Evolutionary conservation across 1,284 basidiomycete genomes (phyloP).

Genomic region (Rhodotorula sp.): DNA sequence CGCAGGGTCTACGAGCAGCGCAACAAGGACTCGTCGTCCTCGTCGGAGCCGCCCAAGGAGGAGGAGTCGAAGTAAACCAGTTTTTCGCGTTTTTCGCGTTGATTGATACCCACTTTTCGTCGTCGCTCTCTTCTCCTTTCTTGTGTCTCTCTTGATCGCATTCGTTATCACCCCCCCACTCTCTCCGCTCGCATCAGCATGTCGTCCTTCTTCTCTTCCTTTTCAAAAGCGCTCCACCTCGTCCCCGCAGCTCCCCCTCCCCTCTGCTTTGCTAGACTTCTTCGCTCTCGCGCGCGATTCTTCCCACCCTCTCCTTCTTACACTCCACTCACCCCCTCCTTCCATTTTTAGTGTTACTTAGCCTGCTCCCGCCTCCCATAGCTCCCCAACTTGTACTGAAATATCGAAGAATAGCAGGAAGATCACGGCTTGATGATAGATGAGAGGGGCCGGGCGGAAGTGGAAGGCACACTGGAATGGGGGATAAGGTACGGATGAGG

Average conservation of each 20-base stretch:
- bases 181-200: not conserved
- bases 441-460: not conserved
- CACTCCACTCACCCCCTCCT: too few species aligned
- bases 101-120: not conserved
- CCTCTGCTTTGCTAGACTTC: not conserved
- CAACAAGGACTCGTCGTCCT: conserved; percentile 23
- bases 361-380: not conserved
- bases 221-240: not conserved
- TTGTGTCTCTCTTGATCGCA: not conserved
- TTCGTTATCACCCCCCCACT: conserved; percentile 6
- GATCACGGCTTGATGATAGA: too few species aligned
- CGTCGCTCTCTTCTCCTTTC: not conserved
- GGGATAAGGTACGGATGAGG: not conserved
- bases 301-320: not conserved
- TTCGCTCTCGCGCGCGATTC: not conserved
- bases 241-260: not conserved
- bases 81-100: not conserved
- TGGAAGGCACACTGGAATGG: not conserved
- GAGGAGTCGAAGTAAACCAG: conserved; percentile 49
- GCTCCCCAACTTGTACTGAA: conserved; percentile 17
- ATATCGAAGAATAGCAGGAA: conserved; percentile 10
- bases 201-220: not conserved
- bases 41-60: conserved; percentile 32
- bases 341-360: not conserved
- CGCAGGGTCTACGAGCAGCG: conserved; percentile 68